These are phyloP conservation scores for Darksidea phi DNA, from an alignment of 495 filamentous ascomycete species.

Conservation along the genomic window DNA sequence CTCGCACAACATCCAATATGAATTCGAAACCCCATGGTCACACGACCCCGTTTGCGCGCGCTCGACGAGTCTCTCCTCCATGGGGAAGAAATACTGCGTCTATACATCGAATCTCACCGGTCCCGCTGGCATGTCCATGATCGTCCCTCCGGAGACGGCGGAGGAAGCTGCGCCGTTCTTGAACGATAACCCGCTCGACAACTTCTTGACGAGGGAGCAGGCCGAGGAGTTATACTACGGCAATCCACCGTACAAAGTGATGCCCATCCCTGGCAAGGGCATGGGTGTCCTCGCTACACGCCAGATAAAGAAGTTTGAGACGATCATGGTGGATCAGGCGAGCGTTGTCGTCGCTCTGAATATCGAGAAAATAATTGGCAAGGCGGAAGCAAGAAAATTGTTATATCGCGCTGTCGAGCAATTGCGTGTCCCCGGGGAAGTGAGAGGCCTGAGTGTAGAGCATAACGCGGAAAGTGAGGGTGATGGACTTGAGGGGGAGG, in stretches of 20 bases:
- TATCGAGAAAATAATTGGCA: conserved; percentile 1
- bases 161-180: background rate
- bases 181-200: conserved; percentile 8
- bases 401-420: conserved; percentile 1
- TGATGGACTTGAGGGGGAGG: background rate
- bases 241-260: conserved; percentile 7
- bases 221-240: background rate
- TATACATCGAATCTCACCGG: conserved; percentile 12
- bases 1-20: background rate
- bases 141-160: background rate
- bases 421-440: conserved; percentile 1
- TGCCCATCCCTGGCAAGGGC: conserved; percentile 13
- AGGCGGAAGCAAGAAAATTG: background rate
- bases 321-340: conserved; percentile 27
- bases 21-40: conserved; percentile 3
- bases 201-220: conserved; percentile 4
- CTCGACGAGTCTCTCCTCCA: background rate
- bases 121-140: conserved; percentile 3
- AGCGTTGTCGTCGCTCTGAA: conserved; percentile 8
- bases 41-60: conserved; percentile 4
- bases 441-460: conserved; percentile 7
- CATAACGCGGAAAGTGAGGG: background rate
- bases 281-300: conserved; percentile 22
- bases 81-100: conserved; percentile 12
- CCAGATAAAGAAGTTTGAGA: conserved; percentile 18